Evolutionary conservation across 257 asterid genomes (phyloP).

Genomic region (Jasminum sambac): DNA sequence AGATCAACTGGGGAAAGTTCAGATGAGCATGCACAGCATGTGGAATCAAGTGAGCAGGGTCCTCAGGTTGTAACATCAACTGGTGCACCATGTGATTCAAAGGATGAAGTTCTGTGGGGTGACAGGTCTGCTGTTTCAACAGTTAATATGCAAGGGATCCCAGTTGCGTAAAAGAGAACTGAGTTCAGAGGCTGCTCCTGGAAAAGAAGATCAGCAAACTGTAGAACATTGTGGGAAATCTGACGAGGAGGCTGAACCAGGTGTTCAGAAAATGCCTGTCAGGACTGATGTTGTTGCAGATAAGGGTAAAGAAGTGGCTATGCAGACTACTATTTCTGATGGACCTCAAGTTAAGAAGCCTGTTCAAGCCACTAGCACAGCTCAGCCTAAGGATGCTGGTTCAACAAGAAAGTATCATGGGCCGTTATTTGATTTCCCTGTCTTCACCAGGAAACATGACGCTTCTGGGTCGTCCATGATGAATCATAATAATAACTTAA

Average conservation of each 20-base stretch:
- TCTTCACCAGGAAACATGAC: slow-evolving; percentile 88
- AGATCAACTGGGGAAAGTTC: slow-evolving; percentile 46
- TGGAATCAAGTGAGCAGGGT: slow-evolving; percentile 59
- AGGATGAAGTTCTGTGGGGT: slow-evolving; percentile 60
- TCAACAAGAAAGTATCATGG: slow-evolving; percentile 90
- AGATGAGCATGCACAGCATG: slow-evolving; percentile 53
- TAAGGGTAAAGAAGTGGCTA: slow-evolving; percentile 74
- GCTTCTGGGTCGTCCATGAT: slow-evolving; percentile 74
- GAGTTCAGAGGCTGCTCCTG: slow-evolving; percentile 51
- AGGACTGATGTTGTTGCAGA: slow-evolving; percentile 61
- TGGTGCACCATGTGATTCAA: slow-evolving; percentile 40
- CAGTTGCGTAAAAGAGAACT: slow-evolving; percentile 51
- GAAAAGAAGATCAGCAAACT: slow-evolving; percentile 69
- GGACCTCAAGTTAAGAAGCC: slow-evolving; percentile 61
- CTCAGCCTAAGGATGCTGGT: slow-evolving; percentile 75
- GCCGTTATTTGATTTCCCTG: slow-evolving; percentile 95
- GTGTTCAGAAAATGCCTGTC: slow-evolving; percentile 44
- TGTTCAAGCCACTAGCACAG: slow-evolving; percentile 50
- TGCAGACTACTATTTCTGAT: slow-evolving; percentile 54
- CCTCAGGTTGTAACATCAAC: slow-evolving; percentile 42
- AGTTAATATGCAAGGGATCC: slow-evolving; percentile 39
- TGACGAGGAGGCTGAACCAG: slow-evolving; percentile 65
- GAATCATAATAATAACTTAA: slow-evolving; percentile 68
- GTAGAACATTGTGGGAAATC: slow-evolving; percentile 48
- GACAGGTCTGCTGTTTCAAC: slow-evolving; percentile 44